A percentile compares a stretch with the other conserved stretches of the same genome.
Conservation (phyloP, 2,329 filamentous ascomycete genomes). For the Cytospora leucostoma region DNA sequence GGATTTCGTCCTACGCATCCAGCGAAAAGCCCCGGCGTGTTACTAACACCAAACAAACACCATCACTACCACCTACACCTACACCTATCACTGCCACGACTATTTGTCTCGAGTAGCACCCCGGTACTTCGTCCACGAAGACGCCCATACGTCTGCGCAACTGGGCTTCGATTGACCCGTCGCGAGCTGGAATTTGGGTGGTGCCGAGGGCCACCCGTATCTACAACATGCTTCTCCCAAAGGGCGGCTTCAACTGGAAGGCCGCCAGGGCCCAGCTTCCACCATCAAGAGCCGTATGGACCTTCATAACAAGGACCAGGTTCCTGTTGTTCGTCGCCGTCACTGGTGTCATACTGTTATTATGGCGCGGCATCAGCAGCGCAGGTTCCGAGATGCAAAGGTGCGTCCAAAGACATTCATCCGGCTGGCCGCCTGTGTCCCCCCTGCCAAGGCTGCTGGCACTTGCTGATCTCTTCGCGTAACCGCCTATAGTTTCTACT, state of each 20-base stretch:
- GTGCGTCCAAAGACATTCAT: slow-evolving; percentile 51
- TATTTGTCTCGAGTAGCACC: not conserved
- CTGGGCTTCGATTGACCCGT: slow-evolving; percentile 22
- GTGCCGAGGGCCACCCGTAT: slow-evolving; percentile 44
- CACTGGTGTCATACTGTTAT: slow-evolving; percentile 69
- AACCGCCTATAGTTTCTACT: slow-evolving; percentile 74
- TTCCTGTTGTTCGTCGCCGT: slow-evolving; percentile 75
- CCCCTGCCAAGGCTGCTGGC: slow-evolving; percentile 1
- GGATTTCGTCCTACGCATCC: slow-evolving; percentile 9
- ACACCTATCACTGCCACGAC: not conserved
- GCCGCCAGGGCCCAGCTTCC: slow-evolving; percentile 78
- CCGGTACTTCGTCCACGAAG: slow-evolving; percentile 9
- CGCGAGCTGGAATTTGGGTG: slow-evolving; percentile 36
- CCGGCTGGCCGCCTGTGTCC: not conserved
- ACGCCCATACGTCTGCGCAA: slow-evolving; percentile 16
- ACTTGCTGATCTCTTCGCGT: slow-evolving; percentile 13
- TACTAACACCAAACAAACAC: slow-evolving; percentile 4
- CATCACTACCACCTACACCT: not conserved
- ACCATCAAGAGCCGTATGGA: slow-evolving; percentile 70
- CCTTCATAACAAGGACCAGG: slow-evolving; percentile 73
- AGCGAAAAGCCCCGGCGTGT: slow-evolving; percentile 12
- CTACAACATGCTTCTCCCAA: slow-evolving; percentile 79
- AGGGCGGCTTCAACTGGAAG: slow-evolving; percentile 91
- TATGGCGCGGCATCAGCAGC: slow-evolving; percentile 84
- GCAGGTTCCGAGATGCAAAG: slow-evolving; percentile 88